Base-by-base conservation (phyloP, 2,329 filamentous ascomycete genomes). In the Domatiomyces catenatus region DNA sequence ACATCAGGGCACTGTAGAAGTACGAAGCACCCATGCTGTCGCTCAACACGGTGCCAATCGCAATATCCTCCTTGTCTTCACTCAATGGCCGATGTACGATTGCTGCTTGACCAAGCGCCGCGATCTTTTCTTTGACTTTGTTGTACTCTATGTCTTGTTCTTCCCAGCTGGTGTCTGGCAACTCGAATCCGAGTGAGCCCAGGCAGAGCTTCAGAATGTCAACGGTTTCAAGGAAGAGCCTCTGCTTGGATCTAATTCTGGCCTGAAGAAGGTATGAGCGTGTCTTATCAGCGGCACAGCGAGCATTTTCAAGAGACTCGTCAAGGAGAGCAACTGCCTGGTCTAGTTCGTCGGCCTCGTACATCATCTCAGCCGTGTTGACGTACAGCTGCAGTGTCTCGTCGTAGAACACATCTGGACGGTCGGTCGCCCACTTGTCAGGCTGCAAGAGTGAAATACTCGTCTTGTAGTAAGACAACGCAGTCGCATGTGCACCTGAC, bases 261-360 rank as follows among this genome's bases (percentile, higher is more conserved):
- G 86, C 88, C 62, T 87, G 81, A 36, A 95, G 71, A 42, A 94
- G 83, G 69, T 83, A 93, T 0, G 86, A 86, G 7, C 85, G 82
- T 1, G 86, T 85, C 67, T 86, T 92, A 65, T 94, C 88, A 5
- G 85, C 75, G 0, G 85, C 69, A 17, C 80, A 80, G 56, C 76
- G 81, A 0, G 84, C 86, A 59, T 84, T 76, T 28, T 69, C 65
- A 58, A 92, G 85, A 4, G 93, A 78, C 2, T 76, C 77, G 19
- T 77, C 67, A 10, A 94, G 75, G n/a, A 90, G 68, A 24, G 73
- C 70, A 43, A 81, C 75, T 19, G 86, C 84, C 48, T 82, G 75
- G 1, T 75, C 70, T 52, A 82, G 78, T 56, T 87, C 78, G 3
- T 80, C 80, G 71, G 89, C 83, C 60, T 85, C 87, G 61, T 88